Base-by-base conservation (phyloP, 495 filamentous ascomycete species). In the Talaromyces trachyspermus region DNA sequence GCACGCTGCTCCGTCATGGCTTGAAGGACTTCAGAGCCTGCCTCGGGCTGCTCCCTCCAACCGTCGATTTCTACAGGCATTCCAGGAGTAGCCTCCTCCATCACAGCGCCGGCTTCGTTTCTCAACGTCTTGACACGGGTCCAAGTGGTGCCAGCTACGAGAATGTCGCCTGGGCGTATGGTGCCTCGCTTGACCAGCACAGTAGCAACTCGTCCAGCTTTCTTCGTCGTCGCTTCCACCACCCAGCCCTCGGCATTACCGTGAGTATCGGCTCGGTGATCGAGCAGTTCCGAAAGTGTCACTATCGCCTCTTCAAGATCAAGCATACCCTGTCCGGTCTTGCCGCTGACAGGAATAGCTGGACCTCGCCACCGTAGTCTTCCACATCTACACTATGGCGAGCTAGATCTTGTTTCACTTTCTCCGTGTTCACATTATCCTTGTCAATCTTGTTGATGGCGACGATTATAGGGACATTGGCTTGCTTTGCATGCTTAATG, bases 391-490 rank as follows among this genome's bases (percentile, higher is more conserved):
- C 77, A 14, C 86, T 86, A 52, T 95, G 76, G n/a, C 78, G 69
- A 6, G 86, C 79, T 22, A 99, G 79, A 61, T 97, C 94, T 46
- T 80, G 74, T 63, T 95, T 96, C 47, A 96, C 90, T 18, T 76
- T 76, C 32, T 96, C 84, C 11, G 84, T 62, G 51, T 89, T 79
- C 15, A 85, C 78, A 29, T 83, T 81, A 50, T 84, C 80, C 64
- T 91, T 95, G 63, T 99, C 94, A 38, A 95, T 78, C 63, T 99
- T 99, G 70, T 89, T 99, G 65, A 95, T 88, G n/a, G 94, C 94
- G 14, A 97, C 94, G 46, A 97, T 94, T 41, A 99, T 91, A 10
- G 92, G 90, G 1, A 97, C 94, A 47, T 85, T 84, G 24, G 94
- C 89, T n/a, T 75, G 72, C 39, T 84, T 85, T 4, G 94, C 92